Percentiles rank a stretch among this genome's conserved stretches.
Conservation (phyloP, 2,329 filamentous ascomycete genomes). For the Lecanicillium sp. region DNA sequence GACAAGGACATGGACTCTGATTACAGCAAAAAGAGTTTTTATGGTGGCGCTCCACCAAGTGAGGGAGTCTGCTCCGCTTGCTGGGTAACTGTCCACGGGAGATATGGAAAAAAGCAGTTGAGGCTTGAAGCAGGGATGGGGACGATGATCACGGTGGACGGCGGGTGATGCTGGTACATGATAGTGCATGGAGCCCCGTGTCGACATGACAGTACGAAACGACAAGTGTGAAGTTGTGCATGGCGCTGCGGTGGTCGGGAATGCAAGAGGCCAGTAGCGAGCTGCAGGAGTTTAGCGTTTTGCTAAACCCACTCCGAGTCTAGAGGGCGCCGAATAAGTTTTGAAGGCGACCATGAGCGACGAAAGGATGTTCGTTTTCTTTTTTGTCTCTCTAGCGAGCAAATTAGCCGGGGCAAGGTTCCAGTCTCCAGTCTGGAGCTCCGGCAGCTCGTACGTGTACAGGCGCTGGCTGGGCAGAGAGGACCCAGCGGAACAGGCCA, state of each 20-base stretch:
- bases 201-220: no score
- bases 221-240: background rate
- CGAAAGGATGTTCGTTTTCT: no score
- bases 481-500: no score
- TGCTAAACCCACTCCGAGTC: background rate
- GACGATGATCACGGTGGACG: background rate
- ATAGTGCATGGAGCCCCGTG: no score
- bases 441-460: no score
- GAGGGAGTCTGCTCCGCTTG: background rate
- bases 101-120: background rate
- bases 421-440: no score
- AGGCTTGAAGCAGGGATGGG: background rate
- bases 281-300: background rate
- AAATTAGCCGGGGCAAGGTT: no score
- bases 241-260: slow-evolving; percentile 5
- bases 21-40: background rate
- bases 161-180: background rate
- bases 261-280: background rate
- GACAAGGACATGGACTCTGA: background rate
- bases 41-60: background rate
- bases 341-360: no score
- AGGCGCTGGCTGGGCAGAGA: no score
- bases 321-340: no score
- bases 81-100: background rate
- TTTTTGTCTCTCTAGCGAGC: no score